Conservation (phyloP, 1,284 basidiomycete species). For the Naganishia sp. region DNA sequence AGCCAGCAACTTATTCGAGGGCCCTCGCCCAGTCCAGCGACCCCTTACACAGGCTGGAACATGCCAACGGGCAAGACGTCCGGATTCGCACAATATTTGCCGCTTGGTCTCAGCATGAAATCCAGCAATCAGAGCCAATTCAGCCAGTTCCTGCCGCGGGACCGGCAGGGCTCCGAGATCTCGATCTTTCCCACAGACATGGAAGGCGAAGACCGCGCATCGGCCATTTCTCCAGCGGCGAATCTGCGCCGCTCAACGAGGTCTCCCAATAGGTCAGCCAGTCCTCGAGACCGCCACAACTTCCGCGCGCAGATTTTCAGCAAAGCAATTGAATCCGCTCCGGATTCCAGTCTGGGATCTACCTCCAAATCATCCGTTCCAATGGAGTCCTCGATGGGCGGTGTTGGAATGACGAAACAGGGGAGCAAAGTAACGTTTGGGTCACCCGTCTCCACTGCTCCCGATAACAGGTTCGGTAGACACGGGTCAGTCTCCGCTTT, state of each 20-base stretch:
- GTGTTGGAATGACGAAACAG: conserved; percentile 10
- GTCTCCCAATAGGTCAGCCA: conserved; percentile 26
- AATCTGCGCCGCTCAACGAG: conserved; percentile 15
- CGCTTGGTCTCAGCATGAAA: conserved; percentile 41
- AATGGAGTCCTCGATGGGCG: background rate
- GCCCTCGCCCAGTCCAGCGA: conserved; percentile 36
- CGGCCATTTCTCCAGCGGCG: background rate
- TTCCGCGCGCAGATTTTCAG: conserved; percentile 28
- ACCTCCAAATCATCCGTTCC: background rate
- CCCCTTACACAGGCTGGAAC: conserved; percentile 34
- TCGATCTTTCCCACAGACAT: conserved; percentile 14
- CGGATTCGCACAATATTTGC: conserved; percentile 46
- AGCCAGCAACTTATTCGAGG: conserved; percentile 13
- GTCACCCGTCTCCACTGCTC: background rate
- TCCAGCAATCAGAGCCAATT: conserved; percentile 29
- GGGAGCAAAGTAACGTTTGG: conserved; percentile 16
- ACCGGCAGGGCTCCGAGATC: conserved; percentile 24
- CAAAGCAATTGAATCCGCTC: conserved; percentile 15
- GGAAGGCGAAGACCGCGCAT: conserved; percentile 19
- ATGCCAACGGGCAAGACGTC: conserved; percentile 35
- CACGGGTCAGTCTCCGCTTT: conserved; percentile 4
- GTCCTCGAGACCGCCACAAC: conserved; percentile 27
- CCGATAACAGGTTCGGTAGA: conserved; percentile 2
- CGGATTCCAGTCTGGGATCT: conserved; percentile 2
- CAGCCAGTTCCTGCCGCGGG: conserved; percentile 23